These are phyloP conservation scores for Schwanniomyces pseudopolymorphus DNA, from an alignment of 805 yeast genomes.

Conservation along the genomic window DNA sequence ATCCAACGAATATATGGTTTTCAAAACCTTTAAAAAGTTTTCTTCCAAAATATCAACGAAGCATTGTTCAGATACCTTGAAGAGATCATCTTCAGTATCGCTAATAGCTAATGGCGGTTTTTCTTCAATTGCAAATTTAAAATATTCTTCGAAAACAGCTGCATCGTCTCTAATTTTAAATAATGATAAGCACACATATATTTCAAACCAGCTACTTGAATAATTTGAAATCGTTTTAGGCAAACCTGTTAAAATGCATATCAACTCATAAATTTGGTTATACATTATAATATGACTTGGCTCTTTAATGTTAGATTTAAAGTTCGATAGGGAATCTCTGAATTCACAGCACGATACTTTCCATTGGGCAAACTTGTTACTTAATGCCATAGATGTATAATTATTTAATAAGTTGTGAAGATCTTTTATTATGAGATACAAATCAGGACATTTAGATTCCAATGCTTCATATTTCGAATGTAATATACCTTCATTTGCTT, in stretches of 20 bases:
- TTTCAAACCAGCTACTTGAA: slow-evolving; percentile 69
- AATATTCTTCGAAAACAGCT: slow-evolving; percentile 33
- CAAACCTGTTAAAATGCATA: slow-evolving; percentile 47
- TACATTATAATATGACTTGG: slow-evolving; percentile 26
- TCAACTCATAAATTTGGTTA: slow-evolving; percentile 40
- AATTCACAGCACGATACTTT: slow-evolving; percentile 49
- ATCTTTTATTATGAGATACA: slow-evolving; percentile 41
- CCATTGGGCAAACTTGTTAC: slow-evolving; percentile 49
- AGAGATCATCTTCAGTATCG: slow-evolving; percentile 26
- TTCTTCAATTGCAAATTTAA: slow-evolving; percentile 29
- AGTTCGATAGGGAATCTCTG: slow-evolving; percentile 39
- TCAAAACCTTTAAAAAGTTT: slow-evolving; percentile 55
- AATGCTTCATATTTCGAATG: slow-evolving; percentile 45
- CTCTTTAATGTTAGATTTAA: slow-evolving; percentile 20
- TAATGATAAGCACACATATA: slow-evolving; percentile 52
- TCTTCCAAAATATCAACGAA: slow-evolving; percentile 58
- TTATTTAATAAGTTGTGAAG: slow-evolving; percentile 37
- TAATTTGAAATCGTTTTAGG: slow-evolving; percentile 50
- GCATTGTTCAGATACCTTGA: slow-evolving; percentile 35
- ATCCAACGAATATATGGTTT: slow-evolving; percentile 59
- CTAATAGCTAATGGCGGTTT: slow-evolving; percentile 30
- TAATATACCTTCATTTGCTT: slow-evolving; percentile 50
- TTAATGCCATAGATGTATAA: slow-evolving; percentile 40
- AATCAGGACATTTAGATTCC: slow-evolving; percentile 21
- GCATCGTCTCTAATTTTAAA: slow-evolving; percentile 55